Base-by-base conservation (phyloP, 1,284 basidiomycete genomes). In the Xerocomus nothofagi region DNA sequence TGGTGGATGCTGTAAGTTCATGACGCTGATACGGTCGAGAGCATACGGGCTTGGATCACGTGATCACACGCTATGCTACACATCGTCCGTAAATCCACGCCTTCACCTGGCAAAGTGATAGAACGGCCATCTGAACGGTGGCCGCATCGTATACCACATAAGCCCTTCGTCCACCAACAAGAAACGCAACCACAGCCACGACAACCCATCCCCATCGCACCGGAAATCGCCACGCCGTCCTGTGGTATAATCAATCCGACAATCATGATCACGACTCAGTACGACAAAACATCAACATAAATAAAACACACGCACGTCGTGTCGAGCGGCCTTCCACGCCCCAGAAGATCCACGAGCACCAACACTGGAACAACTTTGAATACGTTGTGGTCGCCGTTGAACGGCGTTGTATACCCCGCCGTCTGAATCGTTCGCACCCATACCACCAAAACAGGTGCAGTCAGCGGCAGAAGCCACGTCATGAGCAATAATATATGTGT, bases 381-480 rank as follows among this genome's bases (percentile, higher is more conserved):
- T 49, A 88, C 77, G 62, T 84, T 82, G 62, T 92, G 88, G 62
- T 93, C 90, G 0, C 86, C 85, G 47, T 84, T 79, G 58, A 90
- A 90, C 3, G 86, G 86, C 4, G 83, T 81, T 9, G 79, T 85
- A 34, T 80, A 73, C 1, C 88, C 88, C n/a, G 86, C 85, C 2
- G 84, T 87, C 17, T 78, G 72, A 9, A 91, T 67, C 44, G 93
- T 96, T 47, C 93, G 82, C 1, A 87, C 86, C 95, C 95, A 99
- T 0, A 97, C 93, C 0, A 84, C 83, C 17, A 98, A 73, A 6
- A 89, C 85, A 0, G 93, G 87, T 0, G 84, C 87, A 7, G 81
- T 80, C 43, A 93, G 75, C 0, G 95, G 95, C 0, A 96, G 71
- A 1, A 97, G 74, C 78, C 85, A 86, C 10, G 90, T 84, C 78